Conservation (phyloP, 768 basidiomycete species). For the Lactarius pseudohatsudake region DNA sequence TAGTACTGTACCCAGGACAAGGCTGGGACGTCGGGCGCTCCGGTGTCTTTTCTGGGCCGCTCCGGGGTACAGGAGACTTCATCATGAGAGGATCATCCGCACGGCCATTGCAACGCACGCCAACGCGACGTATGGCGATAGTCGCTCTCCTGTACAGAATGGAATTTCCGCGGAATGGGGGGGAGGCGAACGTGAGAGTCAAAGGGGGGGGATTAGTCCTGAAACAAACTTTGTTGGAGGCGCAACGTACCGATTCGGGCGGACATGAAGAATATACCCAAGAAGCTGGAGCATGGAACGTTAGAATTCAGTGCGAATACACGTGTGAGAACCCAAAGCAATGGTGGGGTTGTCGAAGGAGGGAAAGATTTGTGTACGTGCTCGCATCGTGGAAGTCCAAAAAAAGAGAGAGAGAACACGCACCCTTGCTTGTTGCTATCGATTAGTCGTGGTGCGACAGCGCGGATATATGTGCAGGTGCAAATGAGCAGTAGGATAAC, state of each 20-base stretch:
- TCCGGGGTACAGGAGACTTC: not conserved
- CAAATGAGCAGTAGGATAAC: constrained; percentile 93
- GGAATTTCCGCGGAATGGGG: constrained; percentile 1
- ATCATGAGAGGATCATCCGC: constrained; percentile 54
- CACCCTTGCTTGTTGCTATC: constrained; percentile 96
- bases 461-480: constrained; percentile 94
- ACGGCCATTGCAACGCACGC: constrained; percentile 93
- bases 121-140: constrained; percentile 94
- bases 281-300: constrained; percentile 56
- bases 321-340: constrained; percentile 2
- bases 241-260: constrained; percentile 81
- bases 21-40: not conserved
- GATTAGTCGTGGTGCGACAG: constrained; percentile 83
- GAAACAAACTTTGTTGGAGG: not conserved
- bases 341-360: not conserved
- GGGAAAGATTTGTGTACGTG: not conserved
- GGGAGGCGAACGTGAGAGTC: not conserved
- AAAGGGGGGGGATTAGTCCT: not conserved
- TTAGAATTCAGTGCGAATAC: not conserved
- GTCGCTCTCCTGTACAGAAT: constrained; percentile 69
- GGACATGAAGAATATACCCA: constrained; percentile 92
- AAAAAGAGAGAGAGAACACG: constrained; percentile 21
- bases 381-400: not conserved
- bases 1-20: no score
- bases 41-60: not conserved